Evolutionary conservation across 495 filamentous ascomycete genomes (phyloP).

Genomic region (Penicillium riverlandense): DNA sequence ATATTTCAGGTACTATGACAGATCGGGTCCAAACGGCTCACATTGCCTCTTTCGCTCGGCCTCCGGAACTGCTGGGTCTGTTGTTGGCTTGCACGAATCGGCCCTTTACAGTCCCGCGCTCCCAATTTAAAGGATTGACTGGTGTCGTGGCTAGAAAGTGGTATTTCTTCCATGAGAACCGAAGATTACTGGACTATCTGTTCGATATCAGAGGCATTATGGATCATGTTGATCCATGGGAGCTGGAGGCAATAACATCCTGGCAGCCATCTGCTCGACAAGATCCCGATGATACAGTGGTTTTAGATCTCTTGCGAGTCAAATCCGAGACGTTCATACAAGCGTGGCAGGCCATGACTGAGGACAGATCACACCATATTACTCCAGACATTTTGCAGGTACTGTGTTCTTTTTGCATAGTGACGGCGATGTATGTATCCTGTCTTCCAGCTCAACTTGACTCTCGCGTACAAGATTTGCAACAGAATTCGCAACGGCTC

Average conservation of each 20-base stretch:
- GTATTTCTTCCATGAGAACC: constrained; percentile 30
- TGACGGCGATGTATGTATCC: constrained; percentile 24
- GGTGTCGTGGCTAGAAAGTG: constrained; percentile 26
- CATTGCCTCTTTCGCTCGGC: constrained; percentile 33
- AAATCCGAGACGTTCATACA: constrained; percentile 40
- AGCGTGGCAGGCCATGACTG: constrained; percentile 32
- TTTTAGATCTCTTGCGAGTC: constrained; percentile 38
- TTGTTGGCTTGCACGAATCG: constrained; percentile 37
- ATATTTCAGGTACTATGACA: constrained; percentile 21
- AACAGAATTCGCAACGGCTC: constrained; percentile 20
- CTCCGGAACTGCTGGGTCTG: constrained; percentile 29
- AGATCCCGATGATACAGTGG: constrained; percentile 31
- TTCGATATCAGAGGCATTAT: constrained; percentile 21
- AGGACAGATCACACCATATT: constrained; percentile 35
- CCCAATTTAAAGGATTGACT: constrained; percentile 15
- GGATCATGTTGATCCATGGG: constrained; percentile 23
- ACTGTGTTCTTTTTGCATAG: constrained; percentile 36
- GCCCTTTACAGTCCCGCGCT: constrained; percentile 11
- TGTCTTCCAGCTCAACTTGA: constrained; percentile 24
- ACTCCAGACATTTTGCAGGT: constrained; percentile 42
- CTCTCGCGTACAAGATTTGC: constrained; percentile 21
- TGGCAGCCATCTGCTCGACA: constrained; percentile 19
- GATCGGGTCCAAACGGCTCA: constrained; percentile 35
- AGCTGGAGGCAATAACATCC: constrained; percentile 7
- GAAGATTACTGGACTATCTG: constrained; percentile 26